Conservation (phyloP, 1,139 yeast genomes). For the Geotrichum klebahnii region DNA sequence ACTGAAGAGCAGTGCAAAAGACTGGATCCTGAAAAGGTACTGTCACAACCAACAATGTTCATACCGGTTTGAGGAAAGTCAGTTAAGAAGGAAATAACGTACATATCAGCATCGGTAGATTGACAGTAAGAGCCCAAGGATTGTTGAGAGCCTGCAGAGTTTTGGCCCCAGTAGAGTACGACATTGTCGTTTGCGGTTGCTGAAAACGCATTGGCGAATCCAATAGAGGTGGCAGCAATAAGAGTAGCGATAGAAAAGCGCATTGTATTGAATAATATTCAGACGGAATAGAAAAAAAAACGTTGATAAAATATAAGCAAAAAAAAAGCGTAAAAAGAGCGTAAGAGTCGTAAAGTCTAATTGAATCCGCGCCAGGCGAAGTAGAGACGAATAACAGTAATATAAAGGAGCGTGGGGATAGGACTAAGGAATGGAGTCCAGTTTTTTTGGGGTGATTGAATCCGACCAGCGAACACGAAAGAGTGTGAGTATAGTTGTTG, state of each 20-base stretch:
- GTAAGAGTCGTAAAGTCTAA: too few species aligned
- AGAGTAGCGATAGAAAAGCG: conserved; percentile 1
- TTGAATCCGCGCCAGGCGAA: conserved; percentile 11
- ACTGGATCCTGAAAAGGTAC: conserved; percentile 50
- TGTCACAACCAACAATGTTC: conserved; percentile 67
- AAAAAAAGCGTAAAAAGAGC: neutral
- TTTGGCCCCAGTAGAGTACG: conserved; percentile 90
- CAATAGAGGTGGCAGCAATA: conserved; percentile 6
- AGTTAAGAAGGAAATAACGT: conserved; percentile 65
- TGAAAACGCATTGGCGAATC: conserved; percentile 15
- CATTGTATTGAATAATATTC: neutral
- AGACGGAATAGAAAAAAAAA: neutral
- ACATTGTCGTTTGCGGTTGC: conserved; percentile 31
- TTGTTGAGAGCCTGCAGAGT: conserved; percentile 61
- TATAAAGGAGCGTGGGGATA: neutral
- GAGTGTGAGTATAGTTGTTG: neutral
- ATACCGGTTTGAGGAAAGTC: conserved; percentile 51
- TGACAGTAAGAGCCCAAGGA: conserved; percentile 64
- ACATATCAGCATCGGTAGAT: conserved; percentile 65
- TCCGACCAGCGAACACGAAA: conserved; percentile 7
- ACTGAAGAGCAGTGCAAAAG: conserved; percentile 53
- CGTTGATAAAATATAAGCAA: neutral
- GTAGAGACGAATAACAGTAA: conserved; percentile 1
- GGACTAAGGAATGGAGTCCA: too few species aligned
- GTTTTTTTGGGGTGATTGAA: too few species aligned